Conservation (phyloP, 768 basidiomycete species). For the Gymnopilus dilepis region DNA sequence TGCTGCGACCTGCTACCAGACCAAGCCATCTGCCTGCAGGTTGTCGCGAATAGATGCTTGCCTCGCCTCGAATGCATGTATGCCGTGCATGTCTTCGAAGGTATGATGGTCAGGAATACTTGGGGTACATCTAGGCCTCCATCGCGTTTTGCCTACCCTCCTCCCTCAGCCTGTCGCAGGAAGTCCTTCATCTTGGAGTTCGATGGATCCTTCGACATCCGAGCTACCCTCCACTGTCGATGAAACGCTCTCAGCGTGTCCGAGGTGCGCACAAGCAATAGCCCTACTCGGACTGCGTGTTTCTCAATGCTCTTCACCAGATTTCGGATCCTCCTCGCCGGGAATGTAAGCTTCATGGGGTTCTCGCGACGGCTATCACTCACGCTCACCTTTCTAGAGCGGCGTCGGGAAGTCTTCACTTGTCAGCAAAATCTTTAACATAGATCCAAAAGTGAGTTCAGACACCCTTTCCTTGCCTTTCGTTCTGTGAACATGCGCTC, state of each 20-base stretch:
- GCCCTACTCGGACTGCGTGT: no score
- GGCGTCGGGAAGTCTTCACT: neutral
- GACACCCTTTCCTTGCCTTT: neutral
- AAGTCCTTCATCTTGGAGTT: no score
- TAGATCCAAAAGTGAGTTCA: neutral
- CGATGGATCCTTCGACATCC: neutral
- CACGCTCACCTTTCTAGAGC: neutral
- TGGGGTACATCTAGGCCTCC: no score
- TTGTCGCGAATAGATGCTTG: no score
- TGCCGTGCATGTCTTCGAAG: no score
- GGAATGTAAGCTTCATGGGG: neutral
- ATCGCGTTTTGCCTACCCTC: no score
- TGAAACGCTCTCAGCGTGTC: neutral
- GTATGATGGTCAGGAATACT: no score
- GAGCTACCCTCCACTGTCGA: neutral
- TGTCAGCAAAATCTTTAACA: neutral
- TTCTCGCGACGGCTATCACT: no score
- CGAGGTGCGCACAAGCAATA: neutral
- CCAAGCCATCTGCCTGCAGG: no score
- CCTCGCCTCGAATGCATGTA: no score
- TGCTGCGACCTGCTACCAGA: no score
- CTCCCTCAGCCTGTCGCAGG: no score
- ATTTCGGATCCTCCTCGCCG: neutral
- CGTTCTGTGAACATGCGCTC: neutral
- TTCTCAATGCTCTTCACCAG: neutral